phyloP scores from a whole-genome alignment of 2,329 filamentous ascomycete genomes.

The Xylariaceae sp. region DNA sequence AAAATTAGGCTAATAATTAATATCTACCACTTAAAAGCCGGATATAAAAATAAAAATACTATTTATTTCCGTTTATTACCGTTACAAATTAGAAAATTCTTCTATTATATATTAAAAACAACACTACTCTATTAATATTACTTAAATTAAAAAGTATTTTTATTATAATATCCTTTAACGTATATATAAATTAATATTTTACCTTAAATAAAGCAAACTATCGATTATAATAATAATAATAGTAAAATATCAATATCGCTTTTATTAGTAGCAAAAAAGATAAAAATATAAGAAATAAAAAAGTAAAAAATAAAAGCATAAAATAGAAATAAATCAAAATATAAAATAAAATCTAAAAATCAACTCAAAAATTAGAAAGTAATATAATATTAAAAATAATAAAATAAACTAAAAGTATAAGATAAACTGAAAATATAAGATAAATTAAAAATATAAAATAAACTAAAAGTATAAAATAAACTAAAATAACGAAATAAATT shows the following conservation, averaged over 20 bases:
- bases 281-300: not conserved
- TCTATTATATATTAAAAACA: too few relatives aligned
- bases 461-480: not conserved
- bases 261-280: not conserved
- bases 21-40: not conserved
- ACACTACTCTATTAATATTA: too few relatives aligned
- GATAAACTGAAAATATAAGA: not conserved
- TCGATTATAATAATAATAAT: not conserved
- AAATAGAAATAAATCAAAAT: not conserved
- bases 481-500: not conserved
- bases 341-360: not conserved
- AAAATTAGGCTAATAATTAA: too few relatives aligned
- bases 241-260: not conserved
- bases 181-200: not conserved
- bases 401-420: not conserved
- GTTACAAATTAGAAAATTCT: too few relatives aligned
- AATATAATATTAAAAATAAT: not conserved
- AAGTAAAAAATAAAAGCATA: not conserved
- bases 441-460: not conserved
- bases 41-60: not conserved
- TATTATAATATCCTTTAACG: not conserved
- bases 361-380: not conserved
- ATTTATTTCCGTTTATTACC: too few relatives aligned
- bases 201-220: not conserved
- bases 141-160: too few relatives aligned